Conservation (phyloP, 2,329 filamentous ascomycete species). For the Cylindrodendrum hubeiense region DNA sequence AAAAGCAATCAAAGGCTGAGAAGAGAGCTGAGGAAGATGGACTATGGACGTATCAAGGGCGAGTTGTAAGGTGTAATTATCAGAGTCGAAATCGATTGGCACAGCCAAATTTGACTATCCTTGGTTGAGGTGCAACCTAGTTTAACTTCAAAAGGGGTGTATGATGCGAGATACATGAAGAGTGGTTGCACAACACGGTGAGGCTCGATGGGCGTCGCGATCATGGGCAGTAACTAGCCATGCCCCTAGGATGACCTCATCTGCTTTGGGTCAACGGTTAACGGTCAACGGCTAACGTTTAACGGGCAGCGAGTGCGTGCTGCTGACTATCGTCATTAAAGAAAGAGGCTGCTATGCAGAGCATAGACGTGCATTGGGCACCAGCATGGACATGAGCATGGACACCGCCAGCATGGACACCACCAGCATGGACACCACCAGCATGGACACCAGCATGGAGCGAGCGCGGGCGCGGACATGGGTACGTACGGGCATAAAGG, state of each 20-base stretch:
- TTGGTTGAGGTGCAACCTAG: conserved; percentile 11
- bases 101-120: neutral
- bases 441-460: conserved; percentile 2
- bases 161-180: conserved; percentile 16
- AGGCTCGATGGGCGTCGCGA: conserved; percentile 6
- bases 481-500: conserved; percentile 6
- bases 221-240: neutral
- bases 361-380: neutral
- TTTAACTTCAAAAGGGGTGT: conserved; percentile 7
- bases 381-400: conserved; percentile 3
- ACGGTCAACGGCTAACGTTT: too few relatives aligned
- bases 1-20: neutral
- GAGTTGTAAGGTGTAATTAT: neutral
- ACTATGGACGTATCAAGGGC: neutral
- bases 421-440: too few relatives aligned
- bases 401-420: neutral
- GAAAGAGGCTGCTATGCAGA: neutral
- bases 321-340: neutral
- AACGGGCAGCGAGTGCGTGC: too few relatives aligned
- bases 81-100: neutral
- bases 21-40: neutral
- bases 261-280: conserved; percentile 1
- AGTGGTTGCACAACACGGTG: conserved; percentile 22
- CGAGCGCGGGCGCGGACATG: neutral
- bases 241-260: conserved; percentile 2